Conservation (phyloP, 208 protist genomes). For the Trypanosomatidae sp. region DNA sequence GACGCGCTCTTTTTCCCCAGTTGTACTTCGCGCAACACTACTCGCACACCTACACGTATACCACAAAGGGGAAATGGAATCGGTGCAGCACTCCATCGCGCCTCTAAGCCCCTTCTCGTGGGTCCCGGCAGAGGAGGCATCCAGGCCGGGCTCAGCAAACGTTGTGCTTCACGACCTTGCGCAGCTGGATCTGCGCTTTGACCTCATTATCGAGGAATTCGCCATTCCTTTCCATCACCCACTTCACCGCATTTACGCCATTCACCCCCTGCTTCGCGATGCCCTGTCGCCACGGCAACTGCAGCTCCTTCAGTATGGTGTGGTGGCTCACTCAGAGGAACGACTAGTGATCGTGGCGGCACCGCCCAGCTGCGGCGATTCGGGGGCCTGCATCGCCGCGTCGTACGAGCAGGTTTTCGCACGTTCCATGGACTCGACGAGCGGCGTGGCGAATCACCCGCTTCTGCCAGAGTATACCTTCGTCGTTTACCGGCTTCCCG, state of each 20-base stretch:
- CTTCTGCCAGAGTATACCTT: slow-evolving; percentile 80
- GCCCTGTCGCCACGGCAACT: slow-evolving; percentile 75
- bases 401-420: slow-evolving; percentile 60
- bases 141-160: slow-evolving; percentile 9
- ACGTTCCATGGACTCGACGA: slow-evolving; percentile 19
- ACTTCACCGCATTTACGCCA: slow-evolving; percentile 47
- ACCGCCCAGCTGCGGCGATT: slow-evolving; percentile 52
- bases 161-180: slow-evolving; percentile 45
- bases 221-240: slow-evolving; percentile 56
- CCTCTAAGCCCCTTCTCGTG: slow-evolving; percentile 80
- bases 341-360: slow-evolving; percentile 66
- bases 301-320: slow-evolving; percentile 81
- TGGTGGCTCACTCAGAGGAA: slow-evolving; percentile 64
- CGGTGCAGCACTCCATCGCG: slow-evolving; percentile 30
- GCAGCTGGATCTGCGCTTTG: slow-evolving; percentile 63
- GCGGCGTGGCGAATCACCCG: slow-evolving; percentile 46
- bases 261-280: slow-evolving; percentile 54
- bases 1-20: not conserved
- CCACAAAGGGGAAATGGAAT: slow-evolving; percentile 35
- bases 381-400: slow-evolving; percentile 45
- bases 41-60: not conserved
- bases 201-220: slow-evolving; percentile 59
- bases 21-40: not conserved
- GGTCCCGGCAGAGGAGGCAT: slow-evolving; percentile 21
- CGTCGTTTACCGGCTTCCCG: slow-evolving; percentile 68